phyloP scores from a whole-genome alignment of 176 grass and related monocot species.

The Carex myosuroides region DNA sequence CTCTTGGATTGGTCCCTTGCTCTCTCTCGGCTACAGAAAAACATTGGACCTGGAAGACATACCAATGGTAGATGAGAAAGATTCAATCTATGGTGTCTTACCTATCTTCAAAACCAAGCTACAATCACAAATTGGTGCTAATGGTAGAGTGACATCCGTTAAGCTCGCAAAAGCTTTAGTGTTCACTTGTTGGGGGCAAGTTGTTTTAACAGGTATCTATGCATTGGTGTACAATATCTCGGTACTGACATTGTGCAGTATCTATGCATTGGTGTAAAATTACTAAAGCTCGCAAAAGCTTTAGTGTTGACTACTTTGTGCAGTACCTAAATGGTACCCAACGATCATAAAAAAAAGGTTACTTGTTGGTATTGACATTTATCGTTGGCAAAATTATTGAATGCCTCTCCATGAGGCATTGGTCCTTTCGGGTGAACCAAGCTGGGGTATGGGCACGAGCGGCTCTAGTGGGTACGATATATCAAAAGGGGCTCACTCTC shows the following conservation, averaged over 20 bases:
- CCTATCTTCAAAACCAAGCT: constrained; percentile 45
- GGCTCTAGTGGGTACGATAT: constrained; percentile 52
- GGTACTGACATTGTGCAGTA: too few species aligned
- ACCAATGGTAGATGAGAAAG: constrained; percentile 32
- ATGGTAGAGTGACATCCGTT: constrained; percentile 22
- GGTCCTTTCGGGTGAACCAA: constrained; percentile 49
- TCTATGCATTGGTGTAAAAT: too few species aligned
- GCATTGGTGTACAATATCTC: constrained; percentile 38
- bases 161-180: constrained; percentile 39
- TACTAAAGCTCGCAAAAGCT: too few species aligned
- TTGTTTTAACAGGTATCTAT: constrained; percentile 40
- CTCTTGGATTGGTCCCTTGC: constrained; percentile 61
- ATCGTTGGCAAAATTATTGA: constrained; percentile 37
- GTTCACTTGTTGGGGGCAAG: constrained; percentile 29
- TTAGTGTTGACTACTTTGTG: constrained; percentile 52
- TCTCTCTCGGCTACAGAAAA: constrained; percentile 49
- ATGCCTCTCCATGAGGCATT: constrained; percentile 49
- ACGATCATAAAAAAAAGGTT: constrained; percentile 33
- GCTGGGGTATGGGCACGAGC: constrained; percentile 29
- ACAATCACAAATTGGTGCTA: background rate
- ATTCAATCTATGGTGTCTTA: constrained; percentile 31
- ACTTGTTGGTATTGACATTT: constrained; percentile 46
- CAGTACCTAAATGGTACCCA: constrained; percentile 39
- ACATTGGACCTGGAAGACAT: constrained; percentile 57
- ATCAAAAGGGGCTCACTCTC: constrained; percentile 51